Conservation (phyloP, 2,329 filamentous ascomycete genomes). For the Dryadomyces quercus-mongolicae region DNA sequence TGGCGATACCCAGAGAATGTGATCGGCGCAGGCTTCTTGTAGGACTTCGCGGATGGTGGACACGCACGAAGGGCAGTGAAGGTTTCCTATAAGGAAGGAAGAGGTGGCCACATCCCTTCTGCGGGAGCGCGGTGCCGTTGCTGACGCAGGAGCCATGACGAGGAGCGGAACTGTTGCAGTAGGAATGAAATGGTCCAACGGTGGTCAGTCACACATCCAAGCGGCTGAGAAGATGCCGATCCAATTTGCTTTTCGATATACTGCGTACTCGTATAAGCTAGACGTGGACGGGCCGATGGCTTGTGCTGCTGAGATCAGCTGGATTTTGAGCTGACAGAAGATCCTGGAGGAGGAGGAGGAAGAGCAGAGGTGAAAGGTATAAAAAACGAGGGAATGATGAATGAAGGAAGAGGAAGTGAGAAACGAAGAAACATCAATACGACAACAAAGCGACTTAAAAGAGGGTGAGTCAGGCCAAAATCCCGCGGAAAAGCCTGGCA, state of each 20-base stretch:
- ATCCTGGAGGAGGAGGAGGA: not conserved
- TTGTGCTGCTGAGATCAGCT: too few species aligned
- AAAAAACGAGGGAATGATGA: too few species aligned
- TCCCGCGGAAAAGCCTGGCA: not conserved
- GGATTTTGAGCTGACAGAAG: too few species aligned
- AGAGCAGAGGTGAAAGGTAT: not conserved
- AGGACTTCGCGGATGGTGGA: conserved; percentile 51
- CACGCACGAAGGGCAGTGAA: conserved; percentile 70
- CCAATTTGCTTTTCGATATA: too few species aligned
- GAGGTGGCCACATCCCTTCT: conserved; percentile 28
- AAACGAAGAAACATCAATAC: not conserved
- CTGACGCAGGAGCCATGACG: conserved; percentile 14
- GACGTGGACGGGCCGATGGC: not conserved
- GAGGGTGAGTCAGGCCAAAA: too few species aligned
- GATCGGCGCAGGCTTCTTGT: conserved; percentile 30
- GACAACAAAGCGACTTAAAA: too few species aligned
- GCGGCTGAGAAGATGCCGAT: too few species aligned
- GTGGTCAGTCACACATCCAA: too few species aligned
- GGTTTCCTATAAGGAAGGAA: conserved; percentile 56
- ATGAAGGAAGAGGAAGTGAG: not conserved
- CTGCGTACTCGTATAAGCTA: not conserved
- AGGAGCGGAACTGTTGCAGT: too few species aligned
- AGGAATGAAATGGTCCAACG: too few species aligned
- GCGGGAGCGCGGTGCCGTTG: conserved; percentile 11
- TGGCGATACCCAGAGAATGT: conserved; percentile 47